phyloP scores from a whole-genome alignment of 2,329 filamentous ascomycete species.

The Leptographium radiaticola region DNA sequence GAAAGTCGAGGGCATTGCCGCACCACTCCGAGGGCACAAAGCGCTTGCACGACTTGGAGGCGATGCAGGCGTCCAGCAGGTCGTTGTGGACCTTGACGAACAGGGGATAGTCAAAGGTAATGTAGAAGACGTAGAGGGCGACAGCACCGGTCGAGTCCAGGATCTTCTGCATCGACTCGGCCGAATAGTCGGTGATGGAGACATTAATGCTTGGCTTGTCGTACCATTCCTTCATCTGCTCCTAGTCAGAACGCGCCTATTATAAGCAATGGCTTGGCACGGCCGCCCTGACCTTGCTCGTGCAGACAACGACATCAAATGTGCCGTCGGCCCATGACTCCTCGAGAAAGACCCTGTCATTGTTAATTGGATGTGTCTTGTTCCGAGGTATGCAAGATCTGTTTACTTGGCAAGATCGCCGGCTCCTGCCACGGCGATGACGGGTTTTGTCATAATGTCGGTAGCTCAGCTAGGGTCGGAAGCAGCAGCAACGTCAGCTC shows the following conservation, averaged over 20 bases:
- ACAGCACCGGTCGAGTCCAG: not conserved
- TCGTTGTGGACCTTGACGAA: not conserved
- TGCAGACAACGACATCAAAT: not conserved
- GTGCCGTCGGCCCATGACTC: not conserved
- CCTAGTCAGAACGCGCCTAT: not conserved
- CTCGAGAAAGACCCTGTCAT: not conserved
- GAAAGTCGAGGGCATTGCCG: not conserved
- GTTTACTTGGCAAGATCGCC: not conserved
- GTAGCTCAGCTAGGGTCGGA: not conserved
- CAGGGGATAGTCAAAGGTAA: not conserved
- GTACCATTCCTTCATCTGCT: not conserved
- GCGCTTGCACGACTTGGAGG: not conserved
- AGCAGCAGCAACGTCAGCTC: not conserved
- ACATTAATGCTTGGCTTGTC: not conserved
- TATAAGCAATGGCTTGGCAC: not conserved
- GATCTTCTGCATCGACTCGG: not conserved
- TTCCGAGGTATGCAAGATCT: not conserved
- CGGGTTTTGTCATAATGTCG: not conserved
- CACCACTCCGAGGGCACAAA: not conserved
- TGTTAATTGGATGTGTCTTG: not conserved
- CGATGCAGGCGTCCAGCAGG: not conserved
- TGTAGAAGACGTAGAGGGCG: not conserved
- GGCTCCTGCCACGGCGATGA: not conserved
- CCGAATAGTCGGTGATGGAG: not conserved
- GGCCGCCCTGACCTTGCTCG: not conserved